Evolutionary conservation across 371 early-diverging fungal species (phyloP), one percentile per base, ranked within the genome.

Genomic region (Catenaria anguillulae): DNA sequence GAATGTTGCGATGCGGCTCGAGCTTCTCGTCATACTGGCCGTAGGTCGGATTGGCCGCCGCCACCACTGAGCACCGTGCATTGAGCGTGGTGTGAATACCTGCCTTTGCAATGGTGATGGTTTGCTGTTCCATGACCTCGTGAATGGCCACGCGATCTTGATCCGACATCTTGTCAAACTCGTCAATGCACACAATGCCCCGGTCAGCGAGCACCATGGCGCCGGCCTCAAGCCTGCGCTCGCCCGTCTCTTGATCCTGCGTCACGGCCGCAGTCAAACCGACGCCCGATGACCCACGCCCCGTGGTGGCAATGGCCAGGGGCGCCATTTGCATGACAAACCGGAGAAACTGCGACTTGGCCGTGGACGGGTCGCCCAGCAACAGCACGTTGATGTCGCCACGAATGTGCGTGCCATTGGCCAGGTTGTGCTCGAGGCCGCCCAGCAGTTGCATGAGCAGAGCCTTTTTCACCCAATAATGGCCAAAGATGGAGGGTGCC

Each of bases 81-180:
- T 95, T 89, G 26, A 99, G 77, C 0, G 93, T 85, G 1, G 98
- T 90, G 55, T 96, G 90, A 63, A 99, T 98, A 70, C 95, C 98
- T 33, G 99, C 99, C 72, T 99, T 99, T 56, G 94, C 90, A 43
- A 99, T 89, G 52, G 94, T 93, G 65, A 99, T 97, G 68, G 88
- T 85, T 72, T 99, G 99, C 73, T 99, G 99, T 75, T 99, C 99
- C 99, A 99, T 99, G n/a, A 96, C 98, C 77, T 99, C 99, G 36
- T 63, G 60, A 21, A 64, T 65, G 12, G 60, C 65, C 35, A 61
- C 80, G 80, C 85, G 68, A 66, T 97, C 97, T 43, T 80, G 73
- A 64, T 99, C 99, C 65, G 92, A 91, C 98, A 99, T 99, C 72
- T 99, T 99, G 73, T 99, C 99, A 79, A 98, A 98, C 80, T 98